Evolutionary conservation across 148 eudicot species (phyloP).

Genomic region (Arctostaphylos glauca): DNA sequence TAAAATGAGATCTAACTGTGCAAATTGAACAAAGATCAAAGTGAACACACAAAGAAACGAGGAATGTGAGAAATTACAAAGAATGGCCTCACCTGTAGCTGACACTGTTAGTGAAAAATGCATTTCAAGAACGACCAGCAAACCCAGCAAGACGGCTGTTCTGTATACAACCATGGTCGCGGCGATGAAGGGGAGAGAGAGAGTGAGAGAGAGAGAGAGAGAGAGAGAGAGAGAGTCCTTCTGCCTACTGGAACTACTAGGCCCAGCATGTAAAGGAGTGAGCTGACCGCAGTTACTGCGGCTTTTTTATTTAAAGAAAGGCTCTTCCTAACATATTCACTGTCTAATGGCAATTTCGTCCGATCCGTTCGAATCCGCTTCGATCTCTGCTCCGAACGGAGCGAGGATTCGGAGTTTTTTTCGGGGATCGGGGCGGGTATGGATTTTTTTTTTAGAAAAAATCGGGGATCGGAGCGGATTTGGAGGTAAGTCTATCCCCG

Average conservation of each 20-base stretch:
- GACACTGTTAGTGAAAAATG: constrained; percentile 19
- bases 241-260: background rate
- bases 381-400: no score
- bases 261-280: background rate
- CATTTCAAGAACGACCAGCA: constrained; percentile 23
- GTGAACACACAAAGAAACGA: background rate
- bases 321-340: background rate
- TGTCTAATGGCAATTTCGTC: no score
- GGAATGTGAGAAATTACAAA: background rate
- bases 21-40: background rate
- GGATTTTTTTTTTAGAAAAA: no score
- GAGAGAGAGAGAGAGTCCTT: background rate
- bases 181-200: constrained; percentile 8
- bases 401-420: no score
- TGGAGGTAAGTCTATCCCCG: no score
- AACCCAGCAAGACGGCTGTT: constrained; percentile 10
- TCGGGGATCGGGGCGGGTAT: no score
- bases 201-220: background rate
- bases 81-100: constrained; percentile 17
- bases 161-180: background rate
- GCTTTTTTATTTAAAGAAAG: background rate
- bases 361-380: no score
- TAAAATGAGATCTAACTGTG: background rate
- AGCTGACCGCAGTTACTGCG: background rate
- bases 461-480: no score